Evolutionary conservation across 1,284 basidiomycete species (phyloP).

Genomic region (Ustilago nuda): DNA sequence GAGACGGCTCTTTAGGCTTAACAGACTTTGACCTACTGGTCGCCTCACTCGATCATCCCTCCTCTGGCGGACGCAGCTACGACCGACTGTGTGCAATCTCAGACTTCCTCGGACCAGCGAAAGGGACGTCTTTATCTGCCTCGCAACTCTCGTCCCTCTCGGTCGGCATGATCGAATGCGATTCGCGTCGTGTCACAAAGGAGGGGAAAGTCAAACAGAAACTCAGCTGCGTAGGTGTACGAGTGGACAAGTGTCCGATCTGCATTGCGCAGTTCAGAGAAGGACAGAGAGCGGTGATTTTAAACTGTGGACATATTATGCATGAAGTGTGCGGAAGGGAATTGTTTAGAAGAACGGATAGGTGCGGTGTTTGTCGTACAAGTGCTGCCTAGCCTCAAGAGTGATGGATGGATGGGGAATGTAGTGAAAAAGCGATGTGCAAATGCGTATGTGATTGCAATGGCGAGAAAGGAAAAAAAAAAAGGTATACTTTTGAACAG

Average conservation of each 20-base stretch:
- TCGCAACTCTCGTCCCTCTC: slow-evolving; percentile 71
- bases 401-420: background rate
- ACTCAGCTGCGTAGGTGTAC: slow-evolving; percentile 77
- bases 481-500: background rate
- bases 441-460: background rate
- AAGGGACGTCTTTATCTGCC: slow-evolving; percentile 65
- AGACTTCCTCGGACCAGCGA: slow-evolving; percentile 76
- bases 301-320: slow-evolving; percentile 77
- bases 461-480: background rate
- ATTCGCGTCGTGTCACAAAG: slow-evolving; percentile 76
- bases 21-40: slow-evolving; percentile 67
- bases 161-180: slow-evolving; percentile 76
- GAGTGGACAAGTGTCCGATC: slow-evolving; percentile 82
- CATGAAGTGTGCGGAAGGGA: slow-evolving; percentile 53
- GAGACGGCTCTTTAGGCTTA: slow-evolving; percentile 35
- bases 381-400: slow-evolving; percentile 18
- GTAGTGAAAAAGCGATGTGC: background rate
- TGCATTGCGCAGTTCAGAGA: slow-evolving; percentile 82
- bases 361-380: slow-evolving; percentile 56
- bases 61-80: slow-evolving; percentile 20
- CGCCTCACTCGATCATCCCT: slow-evolving; percentile 50
- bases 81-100: slow-evolving; percentile 74
- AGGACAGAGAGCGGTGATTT: slow-evolving; percentile 74
- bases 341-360: slow-evolving; percentile 29
- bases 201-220: slow-evolving; percentile 83